Percentiles rank a stretch among this genome's conserved stretches.
These are phyloP conservation scores for Sporothrix variecibatus DNA, from an alignment of 2,329 filamentous ascomycete genomes.

Conservation along the genomic window DNA sequence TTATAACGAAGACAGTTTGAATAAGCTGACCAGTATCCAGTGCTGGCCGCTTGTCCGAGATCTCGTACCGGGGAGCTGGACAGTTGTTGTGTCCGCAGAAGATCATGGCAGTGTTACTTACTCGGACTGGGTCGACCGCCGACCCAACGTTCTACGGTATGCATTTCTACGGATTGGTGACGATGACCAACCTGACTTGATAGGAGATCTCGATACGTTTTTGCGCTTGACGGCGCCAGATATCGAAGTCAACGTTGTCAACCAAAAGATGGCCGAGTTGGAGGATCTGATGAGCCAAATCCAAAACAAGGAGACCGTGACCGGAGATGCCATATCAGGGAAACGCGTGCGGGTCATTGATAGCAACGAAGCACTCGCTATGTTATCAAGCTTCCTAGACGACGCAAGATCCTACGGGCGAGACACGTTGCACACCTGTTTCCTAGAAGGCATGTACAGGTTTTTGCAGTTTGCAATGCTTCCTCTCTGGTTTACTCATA, in stretches of 20 bases:
- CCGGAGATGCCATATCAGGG: not conserved
- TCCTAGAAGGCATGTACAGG: not conserved
- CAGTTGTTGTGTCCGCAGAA: not conserved
- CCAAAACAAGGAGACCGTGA: not conserved
- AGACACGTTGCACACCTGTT: not conserved
- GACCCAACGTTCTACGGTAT: not conserved
- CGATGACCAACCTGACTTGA: not conserved
- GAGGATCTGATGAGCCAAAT: not conserved
- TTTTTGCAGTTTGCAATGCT: not conserved
- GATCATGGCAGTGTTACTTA: not conserved
- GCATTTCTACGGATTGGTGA: not conserved
- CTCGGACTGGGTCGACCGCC: not conserved
- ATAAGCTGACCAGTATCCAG: not conserved
- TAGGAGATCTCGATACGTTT: not conserved
- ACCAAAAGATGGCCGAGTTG: not conserved
- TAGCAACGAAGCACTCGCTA: not conserved
- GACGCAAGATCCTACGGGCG: not conserved
- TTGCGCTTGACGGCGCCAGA: not conserved
- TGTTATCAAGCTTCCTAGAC: not conserved
- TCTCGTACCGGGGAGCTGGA: not conserved
- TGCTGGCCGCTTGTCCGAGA: constrained; percentile 1
- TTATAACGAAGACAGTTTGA: not conserved
- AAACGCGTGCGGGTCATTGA: not conserved
- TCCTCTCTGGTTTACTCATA: not conserved
- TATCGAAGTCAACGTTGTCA: not conserved